A percentile compares a stretch with the other conserved stretches of the same genome.
Evolutionary conservation across 2,329 filamentous ascomycete species (phyloP).

Genomic region (Stromatinia cepivora): DNA sequence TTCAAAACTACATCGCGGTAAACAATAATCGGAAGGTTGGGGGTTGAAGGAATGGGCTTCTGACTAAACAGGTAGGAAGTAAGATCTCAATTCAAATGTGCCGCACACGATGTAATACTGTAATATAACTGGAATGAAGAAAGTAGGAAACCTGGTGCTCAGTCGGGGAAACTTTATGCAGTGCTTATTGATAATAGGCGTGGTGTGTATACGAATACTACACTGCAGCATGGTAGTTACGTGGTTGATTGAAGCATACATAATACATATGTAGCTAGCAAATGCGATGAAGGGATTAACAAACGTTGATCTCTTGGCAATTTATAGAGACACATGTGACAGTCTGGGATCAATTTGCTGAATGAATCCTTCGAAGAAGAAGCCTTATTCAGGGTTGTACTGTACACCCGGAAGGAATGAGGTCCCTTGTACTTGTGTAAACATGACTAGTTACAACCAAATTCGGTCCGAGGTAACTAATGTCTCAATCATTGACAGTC

Average conservation of each 20-base stretch:
- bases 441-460: constrained; percentile 1
- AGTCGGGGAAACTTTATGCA: constrained; percentile 7
- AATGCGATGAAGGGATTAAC: not conserved
- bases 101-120: constrained; percentile 18
- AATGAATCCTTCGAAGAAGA: not conserved
- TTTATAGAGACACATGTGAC: constrained; percentile 13
- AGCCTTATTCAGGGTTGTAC: constrained; percentile 5
- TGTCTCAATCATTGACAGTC: constrained; percentile 15
- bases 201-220: constrained; percentile 18
- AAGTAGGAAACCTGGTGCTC: not conserved
- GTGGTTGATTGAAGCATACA: constrained; percentile 12
- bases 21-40: constrained; percentile 8
- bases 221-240: constrained; percentile 22
- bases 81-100: constrained; percentile 19
- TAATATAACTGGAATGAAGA: constrained; percentile 14
- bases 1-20: not conserved
- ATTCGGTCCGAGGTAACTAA: constrained; percentile 23
- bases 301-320: constrained; percentile 15
- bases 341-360: not conserved
- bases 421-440: constrained; percentile 12
- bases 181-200: constrained; percentile 11
- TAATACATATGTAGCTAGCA: not conserved
- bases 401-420: constrained; percentile 17
- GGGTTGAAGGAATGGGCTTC: not conserved
- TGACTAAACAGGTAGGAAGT: not conserved